Evolutionary conservation across 306 rosid genomes (phyloP).

Genomic region (Carpinus viminea): DNA sequence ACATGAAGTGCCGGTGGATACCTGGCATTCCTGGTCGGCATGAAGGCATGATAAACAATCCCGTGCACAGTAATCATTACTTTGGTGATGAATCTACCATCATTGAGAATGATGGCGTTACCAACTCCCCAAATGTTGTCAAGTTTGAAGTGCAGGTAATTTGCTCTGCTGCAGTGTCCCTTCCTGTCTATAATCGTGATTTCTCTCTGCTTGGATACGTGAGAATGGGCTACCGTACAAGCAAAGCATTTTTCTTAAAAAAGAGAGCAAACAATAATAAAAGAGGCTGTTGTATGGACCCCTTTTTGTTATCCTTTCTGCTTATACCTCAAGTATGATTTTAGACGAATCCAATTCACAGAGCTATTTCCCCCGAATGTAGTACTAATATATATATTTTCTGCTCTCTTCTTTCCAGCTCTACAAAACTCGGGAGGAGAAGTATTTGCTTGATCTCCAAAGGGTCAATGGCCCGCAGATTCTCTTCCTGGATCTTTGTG

Average conservation of each 20-base stretch:
- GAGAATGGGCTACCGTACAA: background rate
- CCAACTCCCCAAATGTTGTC: conserved; percentile 63
- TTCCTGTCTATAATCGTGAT: background rate
- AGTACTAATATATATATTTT: conserved; percentile 4
- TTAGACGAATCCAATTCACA: background rate
- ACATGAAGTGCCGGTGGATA: conserved; percentile 92
- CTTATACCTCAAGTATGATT: background rate
- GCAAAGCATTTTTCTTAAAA: background rate
- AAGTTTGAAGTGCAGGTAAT: conserved; percentile 95
- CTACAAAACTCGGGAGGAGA: conserved; percentile 82
- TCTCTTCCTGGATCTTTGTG: conserved; percentile 93
- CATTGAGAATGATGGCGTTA: conserved; percentile 54
- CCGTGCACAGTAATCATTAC: conserved; percentile 51
- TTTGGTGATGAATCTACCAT: conserved; percentile 59
- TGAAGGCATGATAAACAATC: conserved; percentile 66
- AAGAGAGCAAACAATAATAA: background rate
- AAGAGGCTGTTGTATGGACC: background rate
- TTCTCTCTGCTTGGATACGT: background rate
- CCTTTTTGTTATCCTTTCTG: background rate
- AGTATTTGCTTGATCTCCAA: conserved; percentile 92
- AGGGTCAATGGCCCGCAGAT: conserved; percentile 92
- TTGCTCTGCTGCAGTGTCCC: background rate
- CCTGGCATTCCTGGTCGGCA: conserved; percentile 50
- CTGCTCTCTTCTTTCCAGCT: conserved; percentile 50
- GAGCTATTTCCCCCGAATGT: background rate